These are phyloP conservation scores for Penicillium frequentans DNA, from an alignment of 2,329 filamentous ascomycete genomes.

Conservation along the genomic window DNA sequence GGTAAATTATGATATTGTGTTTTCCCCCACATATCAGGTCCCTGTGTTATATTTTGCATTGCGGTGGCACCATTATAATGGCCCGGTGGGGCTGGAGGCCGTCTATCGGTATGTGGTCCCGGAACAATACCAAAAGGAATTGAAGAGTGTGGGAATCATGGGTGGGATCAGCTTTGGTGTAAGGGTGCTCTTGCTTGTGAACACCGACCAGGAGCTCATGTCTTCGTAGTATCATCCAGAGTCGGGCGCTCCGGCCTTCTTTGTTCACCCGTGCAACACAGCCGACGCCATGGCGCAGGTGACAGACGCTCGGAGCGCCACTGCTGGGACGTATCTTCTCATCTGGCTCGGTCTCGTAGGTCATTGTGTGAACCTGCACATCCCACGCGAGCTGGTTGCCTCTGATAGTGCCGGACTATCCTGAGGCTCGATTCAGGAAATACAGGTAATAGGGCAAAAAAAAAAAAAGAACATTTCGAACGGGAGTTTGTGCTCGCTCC, in stretches of 20 bases:
- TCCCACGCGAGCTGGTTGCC: slow-evolving; percentile 65
- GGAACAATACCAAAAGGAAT: slow-evolving; percentile 59
- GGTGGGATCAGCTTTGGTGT: slow-evolving; percentile 77
- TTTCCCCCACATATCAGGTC: slow-evolving; percentile 72
- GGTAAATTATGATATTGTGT: slow-evolving; percentile 71
- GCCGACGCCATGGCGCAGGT: slow-evolving; percentile 74
- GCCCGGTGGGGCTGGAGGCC: slow-evolving; percentile 63
- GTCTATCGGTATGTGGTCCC: slow-evolving; percentile 73
- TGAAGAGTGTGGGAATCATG: slow-evolving; percentile 63
- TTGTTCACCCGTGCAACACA: slow-evolving; percentile 89
- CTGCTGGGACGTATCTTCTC: slow-evolving; percentile 69
- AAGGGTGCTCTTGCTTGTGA: slow-evolving; percentile 45
- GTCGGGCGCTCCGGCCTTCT: slow-evolving; percentile 76
- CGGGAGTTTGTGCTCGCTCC: slow-evolving; percentile 11
- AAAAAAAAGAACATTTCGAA: not conserved
- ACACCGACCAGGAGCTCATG: slow-evolving; percentile 35
- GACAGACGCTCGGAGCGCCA: slow-evolving; percentile 41
- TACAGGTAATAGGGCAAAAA: slow-evolving; percentile 5
- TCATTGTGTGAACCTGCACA: slow-evolving; percentile 72
- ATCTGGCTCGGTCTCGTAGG: slow-evolving; percentile 89
- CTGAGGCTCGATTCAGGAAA: slow-evolving; percentile 15
- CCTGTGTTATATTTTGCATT: slow-evolving; percentile 76
- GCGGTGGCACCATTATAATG: slow-evolving; percentile 56
- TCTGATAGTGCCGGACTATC: slow-evolving; percentile 21
- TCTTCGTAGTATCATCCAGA: slow-evolving; percentile 74